These are phyloP conservation scores for Amanita subjunquillea DNA, from an alignment of 768 basidiomycete genomes.

Conservation along the genomic window DNA sequence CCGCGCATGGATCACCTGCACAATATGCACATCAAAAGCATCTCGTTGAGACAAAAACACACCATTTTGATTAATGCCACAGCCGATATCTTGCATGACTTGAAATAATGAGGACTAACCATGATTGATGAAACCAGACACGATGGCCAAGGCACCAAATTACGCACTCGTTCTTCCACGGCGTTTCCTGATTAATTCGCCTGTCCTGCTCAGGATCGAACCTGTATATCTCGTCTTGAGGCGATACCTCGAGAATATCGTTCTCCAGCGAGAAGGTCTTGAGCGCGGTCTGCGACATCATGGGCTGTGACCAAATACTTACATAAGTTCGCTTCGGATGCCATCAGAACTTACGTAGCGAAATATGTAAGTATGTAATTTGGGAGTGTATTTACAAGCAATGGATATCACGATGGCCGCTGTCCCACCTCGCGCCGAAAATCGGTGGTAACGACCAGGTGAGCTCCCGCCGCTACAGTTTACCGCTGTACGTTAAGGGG, in stretches of 20 bases:
- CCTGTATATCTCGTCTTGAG: slow-evolving; percentile 72
- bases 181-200: slow-evolving; percentile 54
- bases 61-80: slow-evolving; percentile 96
- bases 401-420: too few relatives aligned
- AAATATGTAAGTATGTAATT: too few relatives aligned
- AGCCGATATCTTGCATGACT: slow-evolving; percentile 89
- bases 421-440: too few relatives aligned
- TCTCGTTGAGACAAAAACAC: slow-evolving; percentile 2
- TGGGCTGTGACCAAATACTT: not conserved
- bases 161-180: slow-evolving; percentile 83
- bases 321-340: not conserved
- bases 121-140: not conserved
- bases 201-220: slow-evolving; percentile 64
- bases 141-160: slow-evolving; percentile 3
- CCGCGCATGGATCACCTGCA: slow-evolving; percentile 92
- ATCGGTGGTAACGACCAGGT: too few relatives aligned
- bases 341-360: too few relatives aligned
- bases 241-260: slow-evolving; percentile 56
- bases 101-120: slow-evolving; percentile 68
- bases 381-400: too few relatives aligned
- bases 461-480: too few relatives aligned
- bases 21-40: slow-evolving; percentile 1
- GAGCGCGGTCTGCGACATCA: slow-evolving; percentile 47
- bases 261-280: slow-evolving; percentile 69
- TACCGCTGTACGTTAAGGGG: too few relatives aligned